Percentiles rank a stretch among this genome's conserved stretches.
Evolutionary conservation across 2,329 filamentous ascomycete species (phyloP).

Genomic region (Colletotrichum salicis): DNA sequence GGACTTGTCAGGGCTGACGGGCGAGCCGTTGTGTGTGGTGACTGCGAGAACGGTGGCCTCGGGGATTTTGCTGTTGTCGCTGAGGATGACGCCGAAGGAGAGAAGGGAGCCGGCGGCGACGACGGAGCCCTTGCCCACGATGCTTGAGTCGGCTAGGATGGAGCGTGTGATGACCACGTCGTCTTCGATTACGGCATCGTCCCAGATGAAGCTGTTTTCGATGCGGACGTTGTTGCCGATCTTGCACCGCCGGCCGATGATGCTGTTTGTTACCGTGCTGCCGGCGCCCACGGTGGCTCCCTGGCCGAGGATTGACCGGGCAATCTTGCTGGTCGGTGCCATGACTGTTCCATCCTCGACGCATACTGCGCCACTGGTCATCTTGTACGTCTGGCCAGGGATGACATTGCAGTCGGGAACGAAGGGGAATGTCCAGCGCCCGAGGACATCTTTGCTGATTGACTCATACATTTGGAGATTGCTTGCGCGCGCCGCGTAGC

Average conservation of each 20-base stretch:
- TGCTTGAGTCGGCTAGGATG: constrained; percentile 78
- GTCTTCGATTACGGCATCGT: constrained; percentile 81
- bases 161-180: constrained; percentile 76
- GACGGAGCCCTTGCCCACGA: constrained; percentile 76
- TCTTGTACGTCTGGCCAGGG: constrained; percentile 79
- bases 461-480: constrained; percentile 92
- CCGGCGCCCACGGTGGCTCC: constrained; percentile 80
- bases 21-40: constrained; percentile 49
- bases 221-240: constrained; percentile 88
- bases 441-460: constrained; percentile 86
- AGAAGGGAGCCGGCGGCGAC: constrained; percentile 80
- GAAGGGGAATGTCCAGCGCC: constrained; percentile 87
- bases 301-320: constrained; percentile 79
- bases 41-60: constrained; percentile 47
- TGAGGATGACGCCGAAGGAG: constrained; percentile 80
- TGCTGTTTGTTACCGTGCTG: constrained; percentile 76
- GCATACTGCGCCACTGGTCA: constrained; percentile 76
- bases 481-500: constrained; percentile 87
- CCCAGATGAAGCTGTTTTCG: constrained; percentile 87
- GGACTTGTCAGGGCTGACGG: constrained; percentile 52
- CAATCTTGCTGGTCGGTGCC: constrained; percentile 76
- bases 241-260: constrained; percentile 85
- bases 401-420: constrained; percentile 90
- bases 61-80: constrained; percentile 65
- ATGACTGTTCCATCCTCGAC: constrained; percentile 82